A percentile compares a stretch with the other conserved stretches of the same genome.
These are phyloP conservation scores for Hypoxylon sp. DNA, from an alignment of 2,329 filamentous ascomycete species.

Conservation along the genomic window DNA sequence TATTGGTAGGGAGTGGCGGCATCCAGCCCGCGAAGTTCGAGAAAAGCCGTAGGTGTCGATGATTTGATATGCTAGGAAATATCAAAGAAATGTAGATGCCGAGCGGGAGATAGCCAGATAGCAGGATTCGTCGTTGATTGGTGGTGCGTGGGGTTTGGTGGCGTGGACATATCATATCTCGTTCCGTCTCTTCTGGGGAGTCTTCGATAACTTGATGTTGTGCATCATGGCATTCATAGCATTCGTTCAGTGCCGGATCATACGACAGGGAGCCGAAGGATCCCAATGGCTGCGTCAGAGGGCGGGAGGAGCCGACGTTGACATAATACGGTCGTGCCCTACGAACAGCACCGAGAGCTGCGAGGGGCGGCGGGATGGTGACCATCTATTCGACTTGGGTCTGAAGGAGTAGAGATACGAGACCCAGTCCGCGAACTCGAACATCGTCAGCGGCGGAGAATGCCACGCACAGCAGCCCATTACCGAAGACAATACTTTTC, in stretches of 20 bases:
- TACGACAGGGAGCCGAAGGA: slow-evolving; percentile 25
- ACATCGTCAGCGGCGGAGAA: slow-evolving; percentile 57
- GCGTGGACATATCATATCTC: slow-evolving; percentile 29
- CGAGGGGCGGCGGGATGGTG: slow-evolving; percentile 58
- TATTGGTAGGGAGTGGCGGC: slow-evolving; percentile 8
- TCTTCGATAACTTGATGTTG: slow-evolving; percentile 48
- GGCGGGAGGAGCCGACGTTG: slow-evolving; percentile 54
- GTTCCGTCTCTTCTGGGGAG: slow-evolving; percentile 40
- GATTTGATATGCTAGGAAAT: slow-evolving; percentile 17
- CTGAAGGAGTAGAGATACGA: slow-evolving; percentile 63
- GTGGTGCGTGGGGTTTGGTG: slow-evolving; percentile 5
- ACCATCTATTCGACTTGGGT: slow-evolving; percentile 49
- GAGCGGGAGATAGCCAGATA: slow-evolving; percentile 25
- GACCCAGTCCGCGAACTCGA: slow-evolving; percentile 62
- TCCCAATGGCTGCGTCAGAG: slow-evolving; percentile 36
- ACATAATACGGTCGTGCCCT: slow-evolving; percentile 58
- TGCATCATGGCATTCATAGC: slow-evolving; percentile 42
- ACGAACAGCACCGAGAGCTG: slow-evolving; percentile 63
- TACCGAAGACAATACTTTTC: slow-evolving; percentile 67
- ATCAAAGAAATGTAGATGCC: slow-evolving; percentile 25
- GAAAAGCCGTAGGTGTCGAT: slow-evolving; percentile 20
- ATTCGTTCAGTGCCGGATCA: slow-evolving; percentile 30
- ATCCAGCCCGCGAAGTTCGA: slow-evolving; percentile 36
- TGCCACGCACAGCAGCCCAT: slow-evolving; percentile 59
- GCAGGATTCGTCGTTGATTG: slow-evolving; percentile 29